Conservation (phyloP, 768 basidiomycete genomes). For the Fibroporia radiculosa region DNA sequence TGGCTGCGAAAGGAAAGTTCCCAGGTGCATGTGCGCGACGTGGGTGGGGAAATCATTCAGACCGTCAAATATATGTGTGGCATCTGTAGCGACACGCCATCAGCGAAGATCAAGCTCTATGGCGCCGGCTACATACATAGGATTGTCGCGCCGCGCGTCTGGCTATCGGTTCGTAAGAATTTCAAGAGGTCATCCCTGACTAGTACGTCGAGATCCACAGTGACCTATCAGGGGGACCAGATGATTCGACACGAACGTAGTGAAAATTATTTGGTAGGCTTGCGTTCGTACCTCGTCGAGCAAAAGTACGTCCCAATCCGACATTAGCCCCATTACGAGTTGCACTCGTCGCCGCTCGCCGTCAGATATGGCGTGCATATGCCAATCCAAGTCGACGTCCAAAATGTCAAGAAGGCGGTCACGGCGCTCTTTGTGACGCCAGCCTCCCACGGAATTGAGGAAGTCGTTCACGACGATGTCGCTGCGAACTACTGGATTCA, state of each 20-base stretch:
- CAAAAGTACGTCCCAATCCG: constrained; percentile 85
- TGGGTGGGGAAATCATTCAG: constrained; percentile 89
- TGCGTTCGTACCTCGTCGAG: constrained; percentile 72
- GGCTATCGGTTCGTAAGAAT: constrained; percentile 81
- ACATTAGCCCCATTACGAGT: constrained; percentile 94
- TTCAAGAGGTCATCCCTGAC: constrained; percentile 86
- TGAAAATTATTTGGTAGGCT: not conserved
- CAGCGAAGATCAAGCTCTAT: constrained; percentile 4
- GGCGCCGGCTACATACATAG: constrained; percentile 48
- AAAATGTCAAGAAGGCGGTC: constrained; percentile 84
- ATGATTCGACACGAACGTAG: not conserved
- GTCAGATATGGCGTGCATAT: constrained; percentile 92
- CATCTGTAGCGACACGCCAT: constrained; percentile 44
- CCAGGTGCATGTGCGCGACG: constrained; percentile 85
- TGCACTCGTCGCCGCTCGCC: constrained; percentile 92
- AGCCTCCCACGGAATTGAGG: constrained; percentile 96
- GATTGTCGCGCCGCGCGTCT: constrained; percentile 75
- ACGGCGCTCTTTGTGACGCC: constrained; percentile 82
- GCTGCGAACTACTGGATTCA: constrained; percentile 92
- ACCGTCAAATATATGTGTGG: constrained; percentile 97
- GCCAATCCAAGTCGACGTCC: constrained; percentile 95
- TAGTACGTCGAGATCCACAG: constrained; percentile 93
- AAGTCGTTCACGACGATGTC: constrained; percentile 93
- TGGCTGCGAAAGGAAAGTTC: constrained; percentile 59
- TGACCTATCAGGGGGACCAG: constrained; percentile 59